Conservation (phyloP, 176 grass and related monocot genomes). For the Themeda triandra region DNA sequence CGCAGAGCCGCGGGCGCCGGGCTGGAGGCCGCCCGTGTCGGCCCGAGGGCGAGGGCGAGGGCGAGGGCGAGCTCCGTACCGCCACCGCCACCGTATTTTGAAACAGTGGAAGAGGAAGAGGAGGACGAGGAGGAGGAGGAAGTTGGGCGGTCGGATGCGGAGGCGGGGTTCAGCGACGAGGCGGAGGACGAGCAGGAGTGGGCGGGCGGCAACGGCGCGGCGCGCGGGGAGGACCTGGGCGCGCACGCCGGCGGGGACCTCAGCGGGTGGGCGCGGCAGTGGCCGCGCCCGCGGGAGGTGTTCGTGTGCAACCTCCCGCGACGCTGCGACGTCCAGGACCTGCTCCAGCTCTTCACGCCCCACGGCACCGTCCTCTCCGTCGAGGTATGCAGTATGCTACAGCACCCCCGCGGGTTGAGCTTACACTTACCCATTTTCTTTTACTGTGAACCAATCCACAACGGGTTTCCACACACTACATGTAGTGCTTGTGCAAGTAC, state of each 20-base stretch:
- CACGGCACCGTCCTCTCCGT: slow-evolving; percentile 65
- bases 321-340: slow-evolving; percentile 43
- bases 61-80: slow-evolving; percentile 25
- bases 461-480: background rate
- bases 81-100: background rate
- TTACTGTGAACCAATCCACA: background rate
- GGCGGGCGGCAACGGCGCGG: slow-evolving; percentile 32
- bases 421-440: background rate
- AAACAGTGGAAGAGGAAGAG: slow-evolving; percentile 14
- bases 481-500: background rate
- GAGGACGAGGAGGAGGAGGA: background rate
- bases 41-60: background rate
- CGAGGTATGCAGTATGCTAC: slow-evolving; percentile 28
- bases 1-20: background rate
- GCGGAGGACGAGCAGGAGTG: slow-evolving; percentile 44
- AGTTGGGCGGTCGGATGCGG: background rate
- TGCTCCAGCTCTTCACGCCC: slow-evolving; percentile 57
- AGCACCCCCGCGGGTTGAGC: background rate
- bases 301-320: slow-evolving; percentile 76
- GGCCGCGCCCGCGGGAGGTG: slow-evolving; percentile 50
- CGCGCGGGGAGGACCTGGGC: slow-evolving; percentile 26
- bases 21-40: background rate
- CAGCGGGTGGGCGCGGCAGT: slow-evolving; percentile 24
- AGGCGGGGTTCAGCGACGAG: background rate
- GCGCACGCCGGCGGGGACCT: slow-evolving; percentile 18